Conservation (phyloP, 2,329 filamentous ascomycete genomes). For the Fonsecaea multimorphosa region DNA sequence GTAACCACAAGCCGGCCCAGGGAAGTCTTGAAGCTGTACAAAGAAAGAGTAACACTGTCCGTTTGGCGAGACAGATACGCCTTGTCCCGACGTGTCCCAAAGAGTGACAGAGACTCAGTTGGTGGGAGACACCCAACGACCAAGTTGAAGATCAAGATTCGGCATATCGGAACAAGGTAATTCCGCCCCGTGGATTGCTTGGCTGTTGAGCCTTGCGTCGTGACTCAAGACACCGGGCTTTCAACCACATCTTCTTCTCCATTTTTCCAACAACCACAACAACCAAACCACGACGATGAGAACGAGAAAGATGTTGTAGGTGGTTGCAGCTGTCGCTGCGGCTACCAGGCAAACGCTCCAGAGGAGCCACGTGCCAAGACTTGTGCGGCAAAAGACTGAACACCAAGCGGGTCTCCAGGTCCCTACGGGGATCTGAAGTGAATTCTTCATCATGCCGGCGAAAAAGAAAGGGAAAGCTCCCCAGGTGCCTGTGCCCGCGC, state of each 20-base stretch:
- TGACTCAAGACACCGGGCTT: conserved; percentile 21
- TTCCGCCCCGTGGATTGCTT: conserved; percentile 28
- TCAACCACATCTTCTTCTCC: conserved; percentile 12
- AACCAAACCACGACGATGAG: conserved; percentile 18
- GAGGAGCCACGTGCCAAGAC: conserved; percentile 29
- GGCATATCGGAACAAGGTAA: conserved; percentile 23
- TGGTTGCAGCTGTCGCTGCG: conserved; percentile 35
- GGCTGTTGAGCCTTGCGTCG: conserved; percentile 22
- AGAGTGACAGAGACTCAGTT: neutral
- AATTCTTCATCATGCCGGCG: conserved; percentile 30
- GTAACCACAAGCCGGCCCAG: neutral
- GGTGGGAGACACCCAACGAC: conserved; percentile 7
- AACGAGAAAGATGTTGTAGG: conserved; percentile 24
- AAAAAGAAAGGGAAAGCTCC: conserved; percentile 27
- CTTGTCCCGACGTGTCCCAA: neutral
- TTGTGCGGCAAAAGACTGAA: conserved; percentile 7
- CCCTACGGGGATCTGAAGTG: conserved; percentile 23
- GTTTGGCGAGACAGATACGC: neutral
- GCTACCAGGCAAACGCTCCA: conserved; percentile 30
- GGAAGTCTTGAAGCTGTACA: neutral
- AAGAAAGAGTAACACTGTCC: neutral
- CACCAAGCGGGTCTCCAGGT: conserved; percentile 18
- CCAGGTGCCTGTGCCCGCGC: conserved; percentile 10
- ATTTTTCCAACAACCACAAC: conserved; percentile 23
- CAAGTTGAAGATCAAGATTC: conserved; percentile 17